phyloP scores from a whole-genome alignment of 441 rosid species.

The Francoa sonchifolia region DNA sequence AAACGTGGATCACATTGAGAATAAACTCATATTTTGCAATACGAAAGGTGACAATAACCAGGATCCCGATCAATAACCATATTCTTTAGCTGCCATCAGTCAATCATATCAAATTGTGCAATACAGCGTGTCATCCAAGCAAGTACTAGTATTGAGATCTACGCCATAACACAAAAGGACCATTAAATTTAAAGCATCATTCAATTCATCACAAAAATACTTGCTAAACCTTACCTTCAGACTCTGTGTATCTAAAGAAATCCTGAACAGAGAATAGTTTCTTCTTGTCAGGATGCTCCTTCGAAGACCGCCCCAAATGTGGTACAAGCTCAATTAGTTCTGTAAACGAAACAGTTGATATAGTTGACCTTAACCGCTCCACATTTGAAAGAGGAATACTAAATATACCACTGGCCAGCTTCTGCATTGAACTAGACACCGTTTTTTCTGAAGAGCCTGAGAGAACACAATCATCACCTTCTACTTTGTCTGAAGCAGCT shows the following conservation, averaged over 20 bases:
- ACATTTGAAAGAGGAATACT: constrained; percentile 86
- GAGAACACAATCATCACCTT: constrained; percentile 38
- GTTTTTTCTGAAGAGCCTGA: constrained; percentile 37
- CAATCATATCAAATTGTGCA: too few species aligned
- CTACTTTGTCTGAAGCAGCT: constrained; percentile 45
- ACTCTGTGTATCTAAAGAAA: constrained; percentile 91
- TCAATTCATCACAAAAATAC: background rate
- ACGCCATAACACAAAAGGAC: too few species aligned
- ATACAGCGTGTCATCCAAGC: too few species aligned
- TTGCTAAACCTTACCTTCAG: constrained; percentile 60
- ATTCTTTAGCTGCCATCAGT: too few species aligned
- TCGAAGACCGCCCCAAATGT: constrained; percentile 57
- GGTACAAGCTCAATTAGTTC: constrained; percentile 86
- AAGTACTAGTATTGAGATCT: too few species aligned
- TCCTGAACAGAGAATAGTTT: constrained; percentile 89
- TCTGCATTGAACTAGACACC: constrained; percentile 46
- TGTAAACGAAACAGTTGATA: constrained; percentile 66
- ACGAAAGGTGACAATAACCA: too few species aligned
- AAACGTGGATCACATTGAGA: constrained; percentile 8
- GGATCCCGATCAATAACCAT: too few species aligned
- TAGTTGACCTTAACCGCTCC: constrained; percentile 73
- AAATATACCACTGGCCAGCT: constrained; percentile 57
- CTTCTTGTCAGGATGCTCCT: constrained; percentile 91
- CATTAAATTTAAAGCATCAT: constrained; percentile 1
- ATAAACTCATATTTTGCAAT: too few species aligned